phyloP scores from a whole-genome alignment of 768 basidiomycete genomes.

The Mycena crocata region DNA sequence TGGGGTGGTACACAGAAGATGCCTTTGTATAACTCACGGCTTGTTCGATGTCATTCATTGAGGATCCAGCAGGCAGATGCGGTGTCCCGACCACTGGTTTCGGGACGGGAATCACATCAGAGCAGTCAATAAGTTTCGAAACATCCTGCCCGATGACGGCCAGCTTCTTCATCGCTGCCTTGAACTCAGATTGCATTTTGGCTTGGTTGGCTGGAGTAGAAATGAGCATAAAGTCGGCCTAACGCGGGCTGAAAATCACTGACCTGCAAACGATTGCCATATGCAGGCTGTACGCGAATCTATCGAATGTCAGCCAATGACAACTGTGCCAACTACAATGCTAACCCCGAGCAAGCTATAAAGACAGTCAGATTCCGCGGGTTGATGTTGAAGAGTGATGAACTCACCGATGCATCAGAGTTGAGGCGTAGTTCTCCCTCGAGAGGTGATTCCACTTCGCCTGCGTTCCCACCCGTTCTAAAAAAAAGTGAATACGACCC shows the following conservation, averaged over 20 bases:
- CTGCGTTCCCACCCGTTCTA: constrained; percentile 50
- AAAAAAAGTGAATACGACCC: constrained; percentile 30
- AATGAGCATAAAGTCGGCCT: too few relatives aligned
- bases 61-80: constrained; percentile 47
- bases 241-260: not conserved
- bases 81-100: constrained; percentile 39
- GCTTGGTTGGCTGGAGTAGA: constrained; percentile 40
- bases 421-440: constrained; percentile 57
- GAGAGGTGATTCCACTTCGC: constrained; percentile 54
- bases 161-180: constrained; percentile 57
- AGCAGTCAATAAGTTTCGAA: constrained; percentile 53
- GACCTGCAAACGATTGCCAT: constrained; percentile 58
- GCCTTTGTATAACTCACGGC: constrained; percentile 33
- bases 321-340: not conserved
- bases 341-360: constrained; percentile 43
- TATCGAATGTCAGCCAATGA: constrained; percentile 22
- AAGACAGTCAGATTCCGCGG: not conserved
- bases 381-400: not conserved
- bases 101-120: constrained; percentile 56
- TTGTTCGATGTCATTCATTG: constrained; percentile 44
- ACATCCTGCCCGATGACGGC: constrained; percentile 54
- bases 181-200: constrained; percentile 49
- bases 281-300: constrained; percentile 59
- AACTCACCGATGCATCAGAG: constrained; percentile 46
- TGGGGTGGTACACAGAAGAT: constrained; percentile 29